Evolutionary conservation across 257 asterid species (phyloP).

Genomic region (Henckelia pumila): DNA sequence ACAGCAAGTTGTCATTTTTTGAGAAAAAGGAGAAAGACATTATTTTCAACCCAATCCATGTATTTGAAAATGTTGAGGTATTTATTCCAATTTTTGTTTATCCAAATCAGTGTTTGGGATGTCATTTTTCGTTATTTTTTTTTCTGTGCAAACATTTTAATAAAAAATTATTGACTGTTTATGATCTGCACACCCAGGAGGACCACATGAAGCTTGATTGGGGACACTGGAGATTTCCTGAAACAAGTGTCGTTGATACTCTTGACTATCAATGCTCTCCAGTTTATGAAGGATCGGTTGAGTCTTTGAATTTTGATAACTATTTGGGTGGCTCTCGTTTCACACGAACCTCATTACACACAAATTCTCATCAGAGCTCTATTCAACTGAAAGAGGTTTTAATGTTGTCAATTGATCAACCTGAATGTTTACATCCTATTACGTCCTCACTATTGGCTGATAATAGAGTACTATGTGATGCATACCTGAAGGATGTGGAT

Average conservation of each 20-base stretch:
- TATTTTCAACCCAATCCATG: constrained; percentile 70
- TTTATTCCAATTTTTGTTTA: constrained; percentile 23
- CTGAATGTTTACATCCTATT: constrained; percentile 17
- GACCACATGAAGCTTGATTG: constrained; percentile 51
- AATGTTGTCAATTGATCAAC: constrained; percentile 23
- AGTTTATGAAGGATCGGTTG: constrained; percentile 48
- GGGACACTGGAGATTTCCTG: constrained; percentile 72
- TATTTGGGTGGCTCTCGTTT: constrained; percentile 31
- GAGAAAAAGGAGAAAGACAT: constrained; percentile 56
- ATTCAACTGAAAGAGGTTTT: constrained; percentile 33
- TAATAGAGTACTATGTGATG: constrained; percentile 22
- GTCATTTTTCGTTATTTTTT: constrained; percentile 6
- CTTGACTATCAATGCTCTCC: constrained; percentile 41
- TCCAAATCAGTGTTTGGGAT: constrained; percentile 13
- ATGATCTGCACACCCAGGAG: constrained; percentile 47
- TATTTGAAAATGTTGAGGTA: constrained; percentile 72
- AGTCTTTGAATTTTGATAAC: constrained; percentile 62
- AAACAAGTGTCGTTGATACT: constrained; percentile 34
- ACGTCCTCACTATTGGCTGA: constrained; percentile 31
- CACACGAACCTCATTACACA: constrained; percentile 32
- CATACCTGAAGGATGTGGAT: constrained; percentile 27
- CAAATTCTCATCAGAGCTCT: constrained; percentile 29
- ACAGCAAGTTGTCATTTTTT: constrained; percentile 31
- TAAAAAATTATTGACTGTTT: constrained; percentile 11
- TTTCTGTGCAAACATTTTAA: constrained; percentile 10